Evolutionary conservation across 306 rosid genomes (phyloP), one percentile per base, ranked within the genome.

Genomic region (Pyrus pyrifolia): DNA sequence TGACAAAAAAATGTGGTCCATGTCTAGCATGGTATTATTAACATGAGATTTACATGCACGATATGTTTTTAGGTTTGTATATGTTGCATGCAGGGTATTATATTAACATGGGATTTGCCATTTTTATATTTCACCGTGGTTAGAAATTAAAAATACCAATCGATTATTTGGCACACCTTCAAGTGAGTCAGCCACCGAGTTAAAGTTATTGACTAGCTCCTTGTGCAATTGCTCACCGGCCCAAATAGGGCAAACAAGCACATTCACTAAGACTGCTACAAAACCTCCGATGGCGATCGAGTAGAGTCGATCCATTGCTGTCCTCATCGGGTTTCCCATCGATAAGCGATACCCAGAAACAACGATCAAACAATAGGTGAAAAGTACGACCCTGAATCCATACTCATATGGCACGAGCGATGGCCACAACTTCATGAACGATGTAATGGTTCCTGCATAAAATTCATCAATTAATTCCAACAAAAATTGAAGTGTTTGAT

Each of bases 271-370:
- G 2, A 89, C 91, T 31, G 97, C 89, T 46, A 89, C 87, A 31
- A 82, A 78, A 70, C 81, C 95, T 81, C 97, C 97, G 40, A 91
- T 85, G 72, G 86, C 93, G 21, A 91, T 88, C 30, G 93, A 77
- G 77, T 89, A 91, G 51, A 89, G 84, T 0, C 93, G 88, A 72
- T 83, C 80, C 83, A 88, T 81, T 59, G 84, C 75, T 1, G 89
- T 88, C 76, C 72, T 83, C 4, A 87, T 81, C 4, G 97, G 97
- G 42, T 81, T 89, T 42, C 97, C 97, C 84, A 88, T 62, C 9
- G 78, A 74, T 53, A 74, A 63, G 65, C 93, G 82, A 67, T 91
- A 89, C 1, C 88, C 97, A n/a, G 95, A 86, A 2, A 85, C 81
- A 27, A 89, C 60, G 79, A 91, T 89, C 83, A 91, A 71, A 77